phyloP scores from a whole-genome alignment of 257 asterid genomes.

The Asclepias syriaca region DNA sequence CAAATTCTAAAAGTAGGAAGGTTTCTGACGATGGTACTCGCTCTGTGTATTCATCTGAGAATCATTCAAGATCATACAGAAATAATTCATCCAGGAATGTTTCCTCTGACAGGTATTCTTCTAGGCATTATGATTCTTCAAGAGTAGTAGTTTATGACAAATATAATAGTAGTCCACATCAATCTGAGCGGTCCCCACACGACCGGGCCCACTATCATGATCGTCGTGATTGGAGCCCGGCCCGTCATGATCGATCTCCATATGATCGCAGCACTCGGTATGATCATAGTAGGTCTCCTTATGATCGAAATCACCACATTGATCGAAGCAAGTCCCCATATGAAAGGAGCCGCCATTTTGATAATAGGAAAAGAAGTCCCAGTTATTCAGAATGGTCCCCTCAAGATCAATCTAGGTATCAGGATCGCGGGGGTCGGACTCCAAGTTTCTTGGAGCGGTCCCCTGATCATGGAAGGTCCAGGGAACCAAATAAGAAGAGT shows the following conservation, averaged over 20 bases:
- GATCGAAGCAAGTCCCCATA: constrained; percentile 77
- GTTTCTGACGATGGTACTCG: constrained; percentile 64
- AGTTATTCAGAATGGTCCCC: constrained; percentile 59
- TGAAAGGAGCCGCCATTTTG: constrained; percentile 60
- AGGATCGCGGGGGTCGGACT: constrained; percentile 56
- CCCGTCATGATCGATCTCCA: constrained; percentile 29
- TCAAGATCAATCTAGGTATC: constrained; percentile 56
- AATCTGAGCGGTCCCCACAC: constrained; percentile 67
- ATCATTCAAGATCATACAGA: constrained; percentile 22
- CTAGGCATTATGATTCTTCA: constrained; percentile 67
- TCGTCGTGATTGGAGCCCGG: constrained; percentile 58
- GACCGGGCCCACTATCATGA: constrained; percentile 58
- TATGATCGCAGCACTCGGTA: constrained; percentile 45
- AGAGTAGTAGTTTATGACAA: constrained; percentile 49
- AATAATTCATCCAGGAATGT: constrained; percentile 40
- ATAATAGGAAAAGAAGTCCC: constrained; percentile 66
- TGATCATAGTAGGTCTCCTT: constrained; percentile 42
- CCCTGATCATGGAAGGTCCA: constrained; percentile 57
- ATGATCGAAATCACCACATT: constrained; percentile 36
- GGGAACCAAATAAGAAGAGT: constrained; percentile 47
- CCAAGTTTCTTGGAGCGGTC: constrained; percentile 59
- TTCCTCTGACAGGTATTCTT: constrained; percentile 68
- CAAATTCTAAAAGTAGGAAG: constrained; percentile 70
- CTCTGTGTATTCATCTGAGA: constrained; percentile 44
- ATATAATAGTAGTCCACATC: constrained; percentile 66